Base-by-base conservation (phyloP, 106 monocot species). In the Chionographis japonica region DNA sequence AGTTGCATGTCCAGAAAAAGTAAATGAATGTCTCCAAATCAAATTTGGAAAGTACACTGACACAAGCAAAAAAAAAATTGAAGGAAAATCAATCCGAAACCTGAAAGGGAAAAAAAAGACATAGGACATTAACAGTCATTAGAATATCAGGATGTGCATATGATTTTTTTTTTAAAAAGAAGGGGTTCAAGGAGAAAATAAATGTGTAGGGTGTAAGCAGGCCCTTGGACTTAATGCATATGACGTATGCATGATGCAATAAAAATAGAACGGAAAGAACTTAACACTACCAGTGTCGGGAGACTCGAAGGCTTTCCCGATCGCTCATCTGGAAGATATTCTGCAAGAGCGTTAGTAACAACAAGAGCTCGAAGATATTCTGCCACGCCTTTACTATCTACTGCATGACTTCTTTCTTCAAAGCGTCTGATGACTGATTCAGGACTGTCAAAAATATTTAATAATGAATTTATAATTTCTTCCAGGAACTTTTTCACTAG, bases 361-460 rank as follows among this genome's bases (percentile, higher is more conserved):
- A 93, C 84, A 77, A 93, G 86, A 59, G 93, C 93, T 71, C 86
- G 75, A 54, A 93, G 76, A 81, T 93, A 93, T 54, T 93, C 93
- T 65, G 86, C 89, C 35, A 89, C 93, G 52, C 89, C 93, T 70
- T 61, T 83, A 63, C 93, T 93, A 60, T 89, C 93, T 54, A 89
- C 81, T 66, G 86, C 78, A 86, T 89, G 79, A 67, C 62, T 77
- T 78, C 93, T 84, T 75, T 89, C 73, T 60, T 93, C 93, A 80
- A 93, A 93, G 13, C 93, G 83, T 76, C 62, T 84, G 35, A 93
- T 79, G 18, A 93, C 93, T n/a, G 77, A 80, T 52, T 89, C 89
- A 63, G 93, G 93, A 57, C 93, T 93, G 93, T 73, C 68, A 82
- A 55, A 74, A 62, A 16, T 41, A 53, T 40, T 41, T 64, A 40